phyloP scores from a whole-genome alignment of 2,329 filamentous ascomycete genomes.

The Neonectria ditissima region DNA sequence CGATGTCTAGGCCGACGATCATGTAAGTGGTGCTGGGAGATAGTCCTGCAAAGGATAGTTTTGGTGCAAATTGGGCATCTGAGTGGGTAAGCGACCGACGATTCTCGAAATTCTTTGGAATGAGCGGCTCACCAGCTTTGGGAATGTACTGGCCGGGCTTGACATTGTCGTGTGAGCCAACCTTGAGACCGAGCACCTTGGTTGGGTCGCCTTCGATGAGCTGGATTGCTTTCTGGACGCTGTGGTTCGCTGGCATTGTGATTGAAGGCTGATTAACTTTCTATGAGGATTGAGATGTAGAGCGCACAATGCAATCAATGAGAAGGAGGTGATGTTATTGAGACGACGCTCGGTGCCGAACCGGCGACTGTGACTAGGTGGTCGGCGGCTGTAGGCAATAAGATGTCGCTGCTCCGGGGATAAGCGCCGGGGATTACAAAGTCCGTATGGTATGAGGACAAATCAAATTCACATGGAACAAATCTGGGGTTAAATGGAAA shows the following conservation, averaged over 20 bases:
- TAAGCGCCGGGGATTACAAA: not conserved
- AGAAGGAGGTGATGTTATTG: not conserved
- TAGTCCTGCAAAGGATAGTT: conserved; percentile 22
- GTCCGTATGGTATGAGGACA: not conserved
- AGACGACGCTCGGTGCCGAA: not conserved
- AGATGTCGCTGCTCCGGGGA: not conserved
- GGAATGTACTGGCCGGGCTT: conserved; percentile 32
- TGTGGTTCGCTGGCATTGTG: conserved; percentile 10
- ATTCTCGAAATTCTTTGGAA: not conserved
- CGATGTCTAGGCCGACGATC: conserved; percentile 58
- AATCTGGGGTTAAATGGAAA: too few relatives aligned
- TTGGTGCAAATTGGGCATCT: conserved; percentile 23
- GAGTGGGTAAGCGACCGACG: too few relatives aligned
- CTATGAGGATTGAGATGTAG: not conserved
- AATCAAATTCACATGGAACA: too few relatives aligned
- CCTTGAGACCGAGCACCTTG: conserved; percentile 31
- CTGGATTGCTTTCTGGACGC: conserved; percentile 3
- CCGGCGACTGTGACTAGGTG: not conserved
- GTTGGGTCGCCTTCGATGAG: conserved; percentile 28
- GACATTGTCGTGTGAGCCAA: conserved; percentile 25
- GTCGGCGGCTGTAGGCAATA: not conserved
- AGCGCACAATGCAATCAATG: not conserved
- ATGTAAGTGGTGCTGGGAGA: conserved; percentile 49
- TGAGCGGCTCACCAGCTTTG: conserved; percentile 22
- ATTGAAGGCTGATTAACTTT: not conserved